These are phyloP conservation scores for Actinidia arguta DNA, from an alignment of 179 eudicot genomes.

Conservation along the genomic window DNA sequence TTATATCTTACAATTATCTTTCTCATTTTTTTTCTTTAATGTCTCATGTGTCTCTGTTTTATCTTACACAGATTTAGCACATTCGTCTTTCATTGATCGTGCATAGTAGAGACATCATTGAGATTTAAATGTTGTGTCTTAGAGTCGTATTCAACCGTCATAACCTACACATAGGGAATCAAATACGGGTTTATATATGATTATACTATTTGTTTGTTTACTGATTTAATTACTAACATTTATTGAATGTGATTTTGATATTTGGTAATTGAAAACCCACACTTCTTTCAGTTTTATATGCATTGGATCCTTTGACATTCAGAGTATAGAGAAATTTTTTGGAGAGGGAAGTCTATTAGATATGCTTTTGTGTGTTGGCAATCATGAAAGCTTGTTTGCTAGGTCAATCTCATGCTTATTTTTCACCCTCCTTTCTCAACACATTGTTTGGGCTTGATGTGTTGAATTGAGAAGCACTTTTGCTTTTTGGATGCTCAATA, in stretches of 20 bases:
- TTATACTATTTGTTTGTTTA: too few relatives aligned
- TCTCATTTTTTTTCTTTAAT: background rate
- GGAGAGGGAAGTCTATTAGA: too few relatives aligned
- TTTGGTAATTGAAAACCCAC: too few relatives aligned
- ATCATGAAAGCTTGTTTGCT: slow-evolving; percentile 23
- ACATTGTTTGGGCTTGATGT: slow-evolving; percentile 13
- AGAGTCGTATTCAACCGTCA: background rate
- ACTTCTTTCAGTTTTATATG: too few relatives aligned
- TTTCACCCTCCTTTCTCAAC: background rate
- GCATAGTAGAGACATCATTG: background rate
- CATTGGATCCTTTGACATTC: slow-evolving; percentile 19
- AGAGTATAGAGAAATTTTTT: too few relatives aligned
- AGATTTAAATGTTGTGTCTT: background rate
- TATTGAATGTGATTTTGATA: too few relatives aligned
- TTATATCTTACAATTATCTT: too few relatives aligned
- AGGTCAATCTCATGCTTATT: background rate
- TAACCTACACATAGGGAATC: background rate
- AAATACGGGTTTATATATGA: too few relatives aligned
- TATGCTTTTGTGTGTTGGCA: background rate
- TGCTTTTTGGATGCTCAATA: slow-evolving; percentile 1
- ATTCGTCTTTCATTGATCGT: background rate
- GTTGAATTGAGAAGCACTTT: background rate
- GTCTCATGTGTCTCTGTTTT: background rate
- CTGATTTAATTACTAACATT: too few relatives aligned
- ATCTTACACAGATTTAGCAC: background rate